These are phyloP conservation scores for Prunus kanzakura DNA, from an alignment of 306 rosid species.

Conservation along the genomic window DNA sequence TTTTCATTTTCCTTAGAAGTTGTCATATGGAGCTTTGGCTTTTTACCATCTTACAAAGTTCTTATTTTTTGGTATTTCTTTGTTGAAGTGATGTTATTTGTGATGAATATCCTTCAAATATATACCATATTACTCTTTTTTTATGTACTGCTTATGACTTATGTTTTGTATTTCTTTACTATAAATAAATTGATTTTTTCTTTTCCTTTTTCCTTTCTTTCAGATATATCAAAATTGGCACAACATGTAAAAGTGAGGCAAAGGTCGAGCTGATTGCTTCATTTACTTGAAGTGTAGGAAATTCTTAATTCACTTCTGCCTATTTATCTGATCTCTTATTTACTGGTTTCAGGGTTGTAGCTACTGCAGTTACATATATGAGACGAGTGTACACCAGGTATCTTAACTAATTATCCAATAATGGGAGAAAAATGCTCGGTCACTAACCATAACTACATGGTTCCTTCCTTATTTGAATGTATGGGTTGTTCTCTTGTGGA, in stretches of 20 bases:
- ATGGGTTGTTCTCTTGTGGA: neutral
- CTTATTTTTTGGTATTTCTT: conserved; percentile 12
- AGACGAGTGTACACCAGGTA: conserved; percentile 96
- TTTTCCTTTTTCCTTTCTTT: conserved; percentile 17
- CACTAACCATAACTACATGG: conserved; percentile 9
- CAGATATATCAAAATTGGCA: conserved; percentile 86
- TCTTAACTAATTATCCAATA: neutral
- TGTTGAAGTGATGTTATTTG: neutral
- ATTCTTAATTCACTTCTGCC: neutral
- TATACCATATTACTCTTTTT: neutral
- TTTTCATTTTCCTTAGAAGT: conserved; percentile 6
- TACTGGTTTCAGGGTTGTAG: conserved; percentile 75
- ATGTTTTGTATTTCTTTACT: neutral
- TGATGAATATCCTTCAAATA: neutral
- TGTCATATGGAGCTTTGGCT: neutral
- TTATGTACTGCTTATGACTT: neutral
- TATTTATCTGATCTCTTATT: conserved; percentile 14
- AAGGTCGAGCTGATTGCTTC: conserved; percentile 43
- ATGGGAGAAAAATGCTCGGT: neutral
- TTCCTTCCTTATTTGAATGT: neutral
- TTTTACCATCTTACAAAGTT: neutral
- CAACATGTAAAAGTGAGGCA: conserved; percentile 86
- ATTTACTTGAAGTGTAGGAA: neutral
- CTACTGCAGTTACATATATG: conserved; percentile 93
- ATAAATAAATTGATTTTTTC: neutral